These are phyloP conservation scores for Cyberlindnera meyerae DNA, from an alignment of 805 yeast species.

Conservation along the genomic window DNA sequence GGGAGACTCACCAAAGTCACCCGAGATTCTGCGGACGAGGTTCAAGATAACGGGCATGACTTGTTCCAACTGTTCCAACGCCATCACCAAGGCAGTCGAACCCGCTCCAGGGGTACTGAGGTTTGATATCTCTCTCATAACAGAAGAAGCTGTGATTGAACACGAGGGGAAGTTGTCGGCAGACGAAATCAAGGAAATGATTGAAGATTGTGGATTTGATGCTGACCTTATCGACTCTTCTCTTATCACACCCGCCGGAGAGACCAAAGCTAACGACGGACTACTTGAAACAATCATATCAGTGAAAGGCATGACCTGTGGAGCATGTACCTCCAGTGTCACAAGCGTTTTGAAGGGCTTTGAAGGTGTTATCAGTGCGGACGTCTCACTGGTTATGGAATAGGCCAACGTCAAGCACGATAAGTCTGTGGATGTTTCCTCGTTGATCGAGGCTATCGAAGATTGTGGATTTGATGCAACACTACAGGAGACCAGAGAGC, in stretches of 20 bases:
- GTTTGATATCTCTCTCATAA: slow-evolving; percentile 65
- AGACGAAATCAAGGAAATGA: slow-evolving; percentile 38
- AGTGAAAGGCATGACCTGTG: slow-evolving; percentile 27
- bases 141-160: slow-evolving; percentile 62
- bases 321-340: slow-evolving; percentile 51
- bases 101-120: slow-evolving; percentile 34
- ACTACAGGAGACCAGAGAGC: slow-evolving; percentile 17
- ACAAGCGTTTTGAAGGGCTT: slow-evolving; percentile 45
- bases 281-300: slow-evolving; percentile 14
- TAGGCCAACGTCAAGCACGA: slow-evolving; percentile 57
- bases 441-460: slow-evolving; percentile 54
- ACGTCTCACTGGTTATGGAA: slow-evolving; percentile 74
- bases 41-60: slow-evolving; percentile 66
- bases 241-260: neutral
- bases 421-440: slow-evolving; percentile 25
- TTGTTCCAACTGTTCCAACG: slow-evolving; percentile 74
- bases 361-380: slow-evolving; percentile 48
- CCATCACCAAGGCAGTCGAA: slow-evolving; percentile 54
- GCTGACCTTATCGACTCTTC: slow-evolving; percentile 28
- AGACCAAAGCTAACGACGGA: slow-evolving; percentile 1
- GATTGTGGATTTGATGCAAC: slow-evolving; percentile 70
- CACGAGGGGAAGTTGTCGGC: slow-evolving; percentile 35
- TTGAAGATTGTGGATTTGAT: slow-evolving; percentile 77
- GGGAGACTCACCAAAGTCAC: neutral
- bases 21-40: slow-evolving; percentile 7